Percentiles rank a stretch among this genome's conserved stretches.
These are phyloP conservation scores for Cryphonectria nitschkei DNA, from an alignment of 2,329 filamentous ascomycete species.

Conservation along the genomic window DNA sequence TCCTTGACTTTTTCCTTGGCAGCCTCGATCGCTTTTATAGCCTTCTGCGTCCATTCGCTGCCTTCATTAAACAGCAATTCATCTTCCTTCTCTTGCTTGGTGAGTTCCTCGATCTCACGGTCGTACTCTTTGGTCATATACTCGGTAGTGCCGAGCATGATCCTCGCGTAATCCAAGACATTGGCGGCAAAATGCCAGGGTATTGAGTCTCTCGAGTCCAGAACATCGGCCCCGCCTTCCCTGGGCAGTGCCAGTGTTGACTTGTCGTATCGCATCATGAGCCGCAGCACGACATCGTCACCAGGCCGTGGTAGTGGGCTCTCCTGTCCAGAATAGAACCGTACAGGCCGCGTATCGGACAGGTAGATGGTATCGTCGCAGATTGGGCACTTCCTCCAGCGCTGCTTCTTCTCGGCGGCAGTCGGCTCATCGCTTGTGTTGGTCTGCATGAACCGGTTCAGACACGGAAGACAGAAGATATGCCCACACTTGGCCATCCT, in stretches of 20 bases:
- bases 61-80: constrained; percentile 91
- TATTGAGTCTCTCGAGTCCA: constrained; percentile 73
- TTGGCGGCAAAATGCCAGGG: constrained; percentile 96
- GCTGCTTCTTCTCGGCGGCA: constrained; percentile 49
- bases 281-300: constrained; percentile 83
- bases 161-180: constrained; percentile 89
- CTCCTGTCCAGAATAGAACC: constrained; percentile 91
- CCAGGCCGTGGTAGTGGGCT: constrained; percentile 78
- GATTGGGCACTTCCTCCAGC: constrained; percentile 95
- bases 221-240: constrained; percentile 72
- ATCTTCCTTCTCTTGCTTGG: constrained; percentile 82
- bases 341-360: constrained; percentile 85
- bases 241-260: constrained; percentile 87
- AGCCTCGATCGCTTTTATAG: constrained; percentile 72
- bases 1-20: constrained; percentile 73
- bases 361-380: constrained; percentile 93
- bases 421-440: constrained; percentile 68
- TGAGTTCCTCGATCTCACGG: constrained; percentile 74
- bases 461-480: constrained; percentile 91
- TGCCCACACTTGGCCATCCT: constrained; percentile 97
- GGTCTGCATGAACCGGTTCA: constrained; percentile 95
- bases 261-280: constrained; percentile 79
- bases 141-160: constrained; percentile 90
- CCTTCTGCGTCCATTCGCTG: constrained; percentile 88
- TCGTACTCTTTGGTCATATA: constrained; percentile 87